Evolutionary conservation across 345 rosid genomes (phyloP).

Genomic region (Luvunga scandens): DNA sequence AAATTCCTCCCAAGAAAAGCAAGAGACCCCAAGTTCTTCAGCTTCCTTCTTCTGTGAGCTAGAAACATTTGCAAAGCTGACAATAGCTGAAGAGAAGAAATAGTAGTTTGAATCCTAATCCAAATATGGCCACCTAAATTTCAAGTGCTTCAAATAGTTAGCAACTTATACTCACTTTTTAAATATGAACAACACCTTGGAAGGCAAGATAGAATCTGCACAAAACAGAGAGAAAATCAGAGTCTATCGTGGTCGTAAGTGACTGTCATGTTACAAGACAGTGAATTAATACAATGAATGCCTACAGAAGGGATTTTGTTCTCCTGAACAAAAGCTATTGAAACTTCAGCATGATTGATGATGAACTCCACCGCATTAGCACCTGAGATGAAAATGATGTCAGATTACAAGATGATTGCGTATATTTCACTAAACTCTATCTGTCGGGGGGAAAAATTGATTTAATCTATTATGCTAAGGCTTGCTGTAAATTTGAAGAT

Average conservation of each 20-base stretch:
- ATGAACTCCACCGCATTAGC: constrained; percentile 90
- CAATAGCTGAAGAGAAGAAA: constrained; percentile 51
- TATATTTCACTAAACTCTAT: not conserved
- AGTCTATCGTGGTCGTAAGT: not conserved
- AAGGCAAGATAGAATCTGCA: constrained; percentile 75
- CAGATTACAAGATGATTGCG: not conserved
- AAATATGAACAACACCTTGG: constrained; percentile 56
- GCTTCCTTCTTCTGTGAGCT: constrained; percentile 68
- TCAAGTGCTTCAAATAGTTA: not conserved
- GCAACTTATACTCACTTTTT: constrained; percentile 52
- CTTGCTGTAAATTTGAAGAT: not conserved
- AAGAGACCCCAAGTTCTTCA: constrained; percentile 59
- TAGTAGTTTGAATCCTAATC: not conserved
- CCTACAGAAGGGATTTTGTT: constrained; percentile 74
- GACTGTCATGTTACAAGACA: not conserved
- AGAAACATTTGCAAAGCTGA: constrained; percentile 65
- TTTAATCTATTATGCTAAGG: not conserved
- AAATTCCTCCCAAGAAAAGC: constrained; percentile 86
- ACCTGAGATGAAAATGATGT: constrained; percentile 41
- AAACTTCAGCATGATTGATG: constrained; percentile 90
- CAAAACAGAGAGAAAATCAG: not conserved
- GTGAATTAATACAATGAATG: not conserved
- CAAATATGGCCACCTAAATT: not conserved
- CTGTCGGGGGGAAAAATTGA: not conserved
- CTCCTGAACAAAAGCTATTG: constrained; percentile 74